Base-by-base conservation (phyloP, 805 yeast species). In the Tetrapisispora taiwanensis region DNA sequence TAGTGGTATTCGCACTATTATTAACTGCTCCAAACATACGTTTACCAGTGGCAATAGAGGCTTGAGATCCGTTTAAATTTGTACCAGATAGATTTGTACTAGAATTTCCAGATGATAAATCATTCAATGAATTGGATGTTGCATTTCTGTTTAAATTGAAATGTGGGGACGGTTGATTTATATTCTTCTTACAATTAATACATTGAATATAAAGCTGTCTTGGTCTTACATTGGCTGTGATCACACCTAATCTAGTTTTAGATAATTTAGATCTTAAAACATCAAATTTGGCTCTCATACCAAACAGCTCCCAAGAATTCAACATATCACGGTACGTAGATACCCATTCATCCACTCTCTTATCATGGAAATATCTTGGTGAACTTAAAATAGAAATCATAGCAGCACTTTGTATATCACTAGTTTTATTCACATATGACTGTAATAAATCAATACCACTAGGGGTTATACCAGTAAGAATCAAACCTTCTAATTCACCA, bases 341-440 rank as follows among this genome's bases (percentile, higher is more conserved):
- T 4, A 81, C 71, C 98, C 98, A 90, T 46, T 73, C 75, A 27
- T 80, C 82, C 2, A 82, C 86, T 45, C 95, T 67, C 4, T 63
- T 66, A 59, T 87, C 95, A 9, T 65, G 65, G 60, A 89, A 86
- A 60, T 83, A 89, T 47, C 88, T 70, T 0, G 97, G 97, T 41
- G 81, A 81, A 0, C 88, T 95, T 65, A 75, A 85, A 5, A 89
- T 72, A 0, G 86, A 75, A 3, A 90, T 78, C 42, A 89, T 64
- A 0, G 95, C 81, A 0, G 95, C 96, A 0, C 95, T 88, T 60
- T 90, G 98, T 2, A 88, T 83, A 60, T 90, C 98, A 43, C 86
- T 76, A 0, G 95, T 85, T 53, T 89, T 72, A 61, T 88, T 90
- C 30, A 89, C 92, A 62, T 84, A 90, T 0, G 86, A 76, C 63